phyloP scores from a whole-genome alignment of 352 stramenopile genomes.

The Hyaloperonospora arabidopsidis region DNA sequence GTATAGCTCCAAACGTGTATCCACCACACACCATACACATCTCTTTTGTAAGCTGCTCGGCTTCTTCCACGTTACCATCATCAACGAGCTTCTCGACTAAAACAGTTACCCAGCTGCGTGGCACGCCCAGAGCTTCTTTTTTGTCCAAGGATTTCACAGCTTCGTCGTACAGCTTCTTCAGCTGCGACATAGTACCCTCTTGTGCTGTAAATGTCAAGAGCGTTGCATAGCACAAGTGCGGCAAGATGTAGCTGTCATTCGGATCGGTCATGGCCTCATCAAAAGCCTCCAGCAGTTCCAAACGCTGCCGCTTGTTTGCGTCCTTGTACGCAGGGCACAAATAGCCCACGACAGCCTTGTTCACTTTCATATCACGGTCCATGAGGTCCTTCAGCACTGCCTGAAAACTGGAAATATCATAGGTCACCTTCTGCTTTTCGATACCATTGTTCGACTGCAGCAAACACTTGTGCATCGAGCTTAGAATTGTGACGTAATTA shows the following conservation, averaged over 20 bases:
- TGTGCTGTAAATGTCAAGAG: conserved; percentile 33
- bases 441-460: conserved; percentile 13
- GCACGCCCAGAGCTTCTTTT: conserved; percentile 25
- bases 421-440: conserved; percentile 25
- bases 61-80: conserved; percentile 34
- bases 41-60: conserved; percentile 24
- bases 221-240: conserved; percentile 37
- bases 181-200: conserved; percentile 28
- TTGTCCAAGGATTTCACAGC: conserved; percentile 29
- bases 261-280: conserved; percentile 19
- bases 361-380: conserved; percentile 30
- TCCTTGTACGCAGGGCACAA: conserved; percentile 34
- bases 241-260: conserved; percentile 41
- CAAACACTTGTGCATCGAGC: conserved; percentile 36
- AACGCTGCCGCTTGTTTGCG: conserved; percentile 49
- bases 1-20: conserved; percentile 38
- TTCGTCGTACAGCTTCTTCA: conserved; percentile 45
- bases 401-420: conserved; percentile 35
- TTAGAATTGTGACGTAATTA: conserved; percentile 46
- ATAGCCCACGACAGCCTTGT: conserved; percentile 37
- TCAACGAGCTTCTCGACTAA: conserved; percentile 36
- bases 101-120: conserved; percentile 39
- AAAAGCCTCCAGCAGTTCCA: conserved; percentile 52
- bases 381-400: conserved; percentile 37
- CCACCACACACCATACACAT: conserved; percentile 36